A percentile compares a stretch with the other conserved stretches of the same genome.
These are phyloP conservation scores for Fusarium marasasianum DNA, from an alignment of 2,329 filamentous ascomycete species.

Conservation along the genomic window DNA sequence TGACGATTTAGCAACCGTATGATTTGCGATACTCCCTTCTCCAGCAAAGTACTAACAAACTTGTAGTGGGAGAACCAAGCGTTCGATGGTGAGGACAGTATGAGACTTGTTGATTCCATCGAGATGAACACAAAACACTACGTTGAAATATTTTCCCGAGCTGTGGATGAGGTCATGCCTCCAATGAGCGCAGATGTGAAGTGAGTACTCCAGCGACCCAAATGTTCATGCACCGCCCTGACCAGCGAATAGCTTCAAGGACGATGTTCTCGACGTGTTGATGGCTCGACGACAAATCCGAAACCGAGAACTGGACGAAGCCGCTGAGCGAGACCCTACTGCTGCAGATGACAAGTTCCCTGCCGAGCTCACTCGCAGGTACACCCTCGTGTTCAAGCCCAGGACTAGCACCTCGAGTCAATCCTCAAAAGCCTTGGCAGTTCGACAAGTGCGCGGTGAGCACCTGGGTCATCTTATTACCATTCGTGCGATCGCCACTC, in stretches of 20 bases:
- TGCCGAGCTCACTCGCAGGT: conserved; percentile 88
- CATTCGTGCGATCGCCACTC: conserved; percentile 89
- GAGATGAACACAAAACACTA: conserved; percentile 95
- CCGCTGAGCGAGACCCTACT: conserved; percentile 73
- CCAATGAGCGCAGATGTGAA: conserved; percentile 79
- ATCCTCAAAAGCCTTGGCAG: conserved; percentile 76
- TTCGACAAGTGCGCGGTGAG: conserved; percentile 90
- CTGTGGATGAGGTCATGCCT: conserved; percentile 88
- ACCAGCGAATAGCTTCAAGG: conserved; percentile 76
- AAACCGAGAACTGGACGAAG: conserved; percentile 78
- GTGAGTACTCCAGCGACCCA: conserved; percentile 55
- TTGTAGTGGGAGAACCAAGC: conserved; percentile 76
- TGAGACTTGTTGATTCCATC: conserved; percentile 83
- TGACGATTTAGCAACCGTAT: conserved; percentile 82
- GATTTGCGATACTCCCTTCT: conserved; percentile 38
- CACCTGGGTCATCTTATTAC: conserved; percentile 95
- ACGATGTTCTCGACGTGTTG: conserved; percentile 95
- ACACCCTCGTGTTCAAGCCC: conserved; percentile 96
- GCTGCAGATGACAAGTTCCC: conserved; percentile 83
- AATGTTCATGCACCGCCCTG: background rate
- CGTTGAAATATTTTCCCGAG: conserved; percentile 87
- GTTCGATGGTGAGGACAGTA: conserved; percentile 64
- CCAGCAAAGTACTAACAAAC: conserved; percentile 27
- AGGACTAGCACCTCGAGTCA: conserved; percentile 76
- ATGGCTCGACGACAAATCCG: conserved; percentile 90